phyloP scores from a whole-genome alignment of 768 basidiomycete genomes.

The Auricularia cornea region DNA sequence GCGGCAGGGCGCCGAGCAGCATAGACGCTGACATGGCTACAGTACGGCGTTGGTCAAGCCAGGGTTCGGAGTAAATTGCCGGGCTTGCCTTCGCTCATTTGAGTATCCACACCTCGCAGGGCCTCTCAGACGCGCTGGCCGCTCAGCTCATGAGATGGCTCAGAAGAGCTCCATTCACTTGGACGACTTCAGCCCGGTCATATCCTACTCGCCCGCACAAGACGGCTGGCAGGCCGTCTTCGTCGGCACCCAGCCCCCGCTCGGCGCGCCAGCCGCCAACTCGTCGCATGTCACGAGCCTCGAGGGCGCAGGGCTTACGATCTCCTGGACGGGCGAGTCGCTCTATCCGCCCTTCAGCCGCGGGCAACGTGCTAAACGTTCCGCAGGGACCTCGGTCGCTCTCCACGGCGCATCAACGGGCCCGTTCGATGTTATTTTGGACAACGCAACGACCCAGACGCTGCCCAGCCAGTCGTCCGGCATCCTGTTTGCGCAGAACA shows the following conservation, averaged over 20 bases:
- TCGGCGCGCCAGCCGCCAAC: constrained; percentile 37
- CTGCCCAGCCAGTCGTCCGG: constrained; percentile 16
- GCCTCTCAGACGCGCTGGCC: constrained; percentile 9
- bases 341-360: constrained; percentile 25
- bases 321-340: constrained; percentile 61
- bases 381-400: constrained; percentile 8
- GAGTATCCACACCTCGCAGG: too few relatives aligned
- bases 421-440: constrained; percentile 3
- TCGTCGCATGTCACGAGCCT: constrained; percentile 56
- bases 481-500: constrained; percentile 41
- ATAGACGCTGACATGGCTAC: constrained; percentile 36
- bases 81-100: constrained; percentile 8
- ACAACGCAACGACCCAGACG: not conserved
- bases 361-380: constrained; percentile 16
- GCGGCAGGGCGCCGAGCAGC: constrained; percentile 40
- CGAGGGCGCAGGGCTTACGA: constrained; percentile 45
- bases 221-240: constrained; percentile 68
- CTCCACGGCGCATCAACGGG: constrained; percentile 5
- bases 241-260: constrained; percentile 25
- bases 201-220: constrained; percentile 37
- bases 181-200: constrained; percentile 30
- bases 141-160: constrained; percentile 48
- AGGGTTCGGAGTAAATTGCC: constrained; percentile 33
- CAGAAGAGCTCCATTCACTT: constrained; percentile 52
- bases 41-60: too few relatives aligned